phyloP scores from a whole-genome alignment of 1,139 yeast species.

The Scheffersomyces cryptocercus region DNA sequence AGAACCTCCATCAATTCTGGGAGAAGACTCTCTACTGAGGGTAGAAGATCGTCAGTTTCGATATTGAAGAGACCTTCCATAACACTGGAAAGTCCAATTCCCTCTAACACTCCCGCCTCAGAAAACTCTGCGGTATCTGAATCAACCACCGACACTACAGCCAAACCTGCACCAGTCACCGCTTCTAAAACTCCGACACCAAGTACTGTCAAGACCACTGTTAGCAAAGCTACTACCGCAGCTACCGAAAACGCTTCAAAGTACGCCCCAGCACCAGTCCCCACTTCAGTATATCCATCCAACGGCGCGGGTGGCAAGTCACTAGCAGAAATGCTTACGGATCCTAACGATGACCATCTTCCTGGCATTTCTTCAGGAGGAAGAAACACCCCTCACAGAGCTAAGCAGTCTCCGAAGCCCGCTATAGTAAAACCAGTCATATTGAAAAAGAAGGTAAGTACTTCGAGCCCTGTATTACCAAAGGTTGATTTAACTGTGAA shows the following conservation, averaged over 20 bases:
- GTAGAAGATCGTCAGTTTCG: conserved; percentile 21
- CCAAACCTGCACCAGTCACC: conserved; percentile 10
- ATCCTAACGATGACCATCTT: conserved; percentile 10
- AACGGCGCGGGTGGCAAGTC: conserved; percentile 27
- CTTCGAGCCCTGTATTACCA: conserved; percentile 4
- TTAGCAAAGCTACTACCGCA: conserved; percentile 10
- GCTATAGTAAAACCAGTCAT: conserved; percentile 35
- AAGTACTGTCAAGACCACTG: conserved; percentile 10
- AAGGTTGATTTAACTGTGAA: not conserved
- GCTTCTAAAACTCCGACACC: conserved; percentile 6
- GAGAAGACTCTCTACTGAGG: conserved; percentile 14
- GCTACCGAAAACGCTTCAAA: conserved; percentile 6
- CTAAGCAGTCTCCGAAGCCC: conserved; percentile 27
- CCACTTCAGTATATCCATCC: conserved; percentile 13
- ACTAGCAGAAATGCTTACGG: conserved; percentile 41
- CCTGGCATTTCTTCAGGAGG: conserved; percentile 9
- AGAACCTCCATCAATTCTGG: conserved; percentile 12
- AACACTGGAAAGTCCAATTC: conserved; percentile 1
- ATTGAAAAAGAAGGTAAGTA: conserved; percentile 36
- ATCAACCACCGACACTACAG: conserved; percentile 10
- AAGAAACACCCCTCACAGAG: conserved; percentile 16
- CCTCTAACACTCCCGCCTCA: conserved; percentile 5
- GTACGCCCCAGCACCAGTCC: conserved; percentile 10
- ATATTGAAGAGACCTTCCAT: conserved; percentile 10
- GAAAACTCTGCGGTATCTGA: too few relatives aligned